Percentiles rank a stretch among this genome's conserved stretches.
These are phyloP conservation scores for Fermentozyma sake DNA, from an alignment of 1,139 yeast species.

Conservation along the genomic window DNA sequence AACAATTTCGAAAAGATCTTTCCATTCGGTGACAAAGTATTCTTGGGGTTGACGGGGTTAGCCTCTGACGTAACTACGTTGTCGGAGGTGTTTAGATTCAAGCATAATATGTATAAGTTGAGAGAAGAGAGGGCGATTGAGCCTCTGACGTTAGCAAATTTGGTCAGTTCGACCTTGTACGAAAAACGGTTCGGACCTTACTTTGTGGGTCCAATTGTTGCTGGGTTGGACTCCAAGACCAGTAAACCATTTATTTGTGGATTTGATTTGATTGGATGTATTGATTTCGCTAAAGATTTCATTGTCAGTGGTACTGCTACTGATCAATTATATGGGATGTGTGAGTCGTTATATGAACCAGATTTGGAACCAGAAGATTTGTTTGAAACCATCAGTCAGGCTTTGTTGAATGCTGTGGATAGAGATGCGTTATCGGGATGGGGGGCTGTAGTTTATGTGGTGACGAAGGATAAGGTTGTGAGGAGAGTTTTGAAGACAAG, in stretches of 20 bases:
- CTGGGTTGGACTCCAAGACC: conserved; percentile 82
- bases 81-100: conserved; percentile 74
- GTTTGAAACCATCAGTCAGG: conserved; percentile 94
- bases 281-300: conserved; percentile 92
- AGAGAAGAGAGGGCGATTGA: conserved; percentile 90
- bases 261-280: conserved; percentile 94
- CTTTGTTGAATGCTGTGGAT: conserved; percentile 89
- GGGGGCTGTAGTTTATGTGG: conserved; percentile 95
- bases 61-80: conserved; percentile 92
- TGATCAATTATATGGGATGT: conserved; percentile 97
- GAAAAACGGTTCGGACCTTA: conserved; percentile 95
- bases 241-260: conserved; percentile 90
- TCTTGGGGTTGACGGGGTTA: conserved; percentile 88
- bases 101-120: conserved; percentile 83
- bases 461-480: conserved; percentile 87
- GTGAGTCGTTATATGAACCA: conserved; percentile 96
- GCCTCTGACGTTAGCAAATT: conserved; percentile 89
- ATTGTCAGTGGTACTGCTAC: conserved; percentile 96
- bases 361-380: conserved; percentile 89
- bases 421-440: conserved; percentile 97
- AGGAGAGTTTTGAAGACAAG: conserved; percentile 88
- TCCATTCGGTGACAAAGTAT: conserved; percentile 73
- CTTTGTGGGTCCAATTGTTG: conserved; percentile 95
- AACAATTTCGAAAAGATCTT: conserved; percentile 92
- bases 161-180: conserved; percentile 85